phyloP scores from a whole-genome alignment of 306 rosid genomes.

The Inga oerstediana region DNA sequence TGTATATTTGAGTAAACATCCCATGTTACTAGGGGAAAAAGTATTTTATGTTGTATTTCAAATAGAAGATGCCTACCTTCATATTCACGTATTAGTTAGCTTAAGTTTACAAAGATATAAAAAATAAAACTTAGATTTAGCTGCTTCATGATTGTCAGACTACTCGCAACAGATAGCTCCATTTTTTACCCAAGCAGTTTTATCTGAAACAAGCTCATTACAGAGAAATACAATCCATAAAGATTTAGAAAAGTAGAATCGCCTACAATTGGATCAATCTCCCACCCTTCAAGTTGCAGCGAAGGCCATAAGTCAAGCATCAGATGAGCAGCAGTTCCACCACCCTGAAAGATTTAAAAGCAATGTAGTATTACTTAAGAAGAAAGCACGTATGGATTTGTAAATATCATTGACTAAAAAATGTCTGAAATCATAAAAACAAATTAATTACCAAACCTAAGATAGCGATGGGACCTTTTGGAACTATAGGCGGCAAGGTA shows the following conservation, averaged over 20 bases:
- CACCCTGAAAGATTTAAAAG: constrained; percentile 69
- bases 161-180: background rate
- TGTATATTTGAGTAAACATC: background rate
- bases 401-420: constrained; percentile 25
- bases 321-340: constrained; percentile 90
- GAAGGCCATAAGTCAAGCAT: constrained; percentile 94
- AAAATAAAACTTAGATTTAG: background rate
- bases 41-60: background rate
- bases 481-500: constrained; percentile 90
- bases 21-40: background rate
- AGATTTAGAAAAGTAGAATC: constrained; percentile 20
- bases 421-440: constrained; percentile 8
- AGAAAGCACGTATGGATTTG: background rate
- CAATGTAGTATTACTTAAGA: constrained; percentile 24
- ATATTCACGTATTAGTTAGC: background rate
- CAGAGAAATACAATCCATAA: background rate
- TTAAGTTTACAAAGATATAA: background rate
- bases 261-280: constrained; percentile 83
- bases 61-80: background rate
- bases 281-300: constrained; percentile 95
- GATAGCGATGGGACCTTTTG: constrained; percentile 88
- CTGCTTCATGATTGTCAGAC: background rate
- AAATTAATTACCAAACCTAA: constrained; percentile 80
- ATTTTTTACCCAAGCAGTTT: background rate
- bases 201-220: background rate